Conservation (phyloP, 208 protist genomes). For the Tritrichomonas foetus region DNA sequence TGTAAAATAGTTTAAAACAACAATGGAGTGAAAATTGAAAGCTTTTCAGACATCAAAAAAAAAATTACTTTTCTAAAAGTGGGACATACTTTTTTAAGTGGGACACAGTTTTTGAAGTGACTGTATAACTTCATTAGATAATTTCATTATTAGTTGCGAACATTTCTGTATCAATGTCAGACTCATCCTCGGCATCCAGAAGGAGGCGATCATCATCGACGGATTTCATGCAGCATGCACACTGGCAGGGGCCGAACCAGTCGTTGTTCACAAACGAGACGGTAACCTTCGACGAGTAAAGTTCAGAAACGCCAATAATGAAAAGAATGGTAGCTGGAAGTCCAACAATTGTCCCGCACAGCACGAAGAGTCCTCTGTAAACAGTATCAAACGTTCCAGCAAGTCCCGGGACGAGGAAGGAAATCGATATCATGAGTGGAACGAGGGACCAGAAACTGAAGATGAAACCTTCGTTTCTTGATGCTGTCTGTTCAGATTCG, state of each 20-base stretch:
- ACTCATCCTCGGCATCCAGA: too few species aligned
- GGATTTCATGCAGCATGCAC: not conserved
- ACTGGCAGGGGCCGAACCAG: not conserved
- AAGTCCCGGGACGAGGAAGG: not conserved
- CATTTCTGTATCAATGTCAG: too few species aligned
- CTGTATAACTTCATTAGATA: too few species aligned
- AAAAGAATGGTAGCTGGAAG: not conserved
- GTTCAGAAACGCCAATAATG: not conserved
- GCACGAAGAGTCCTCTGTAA: not conserved
- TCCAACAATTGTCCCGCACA: not conserved
- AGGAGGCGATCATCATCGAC: too few species aligned
- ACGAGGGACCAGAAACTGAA: not conserved
- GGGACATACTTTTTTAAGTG: too few species aligned
- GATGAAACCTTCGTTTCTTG: slow-evolving; percentile 12
- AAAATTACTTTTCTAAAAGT: too few species aligned
- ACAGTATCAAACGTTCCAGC: not conserved
- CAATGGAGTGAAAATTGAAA: too few species aligned
- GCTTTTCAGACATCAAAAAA: too few species aligned
- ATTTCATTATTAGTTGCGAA: too few species aligned
- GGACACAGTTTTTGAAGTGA: too few species aligned
- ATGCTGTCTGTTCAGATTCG: not conserved
- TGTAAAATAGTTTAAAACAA: too few species aligned
- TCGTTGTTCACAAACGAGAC: not conserved
- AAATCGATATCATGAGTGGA: not conserved
- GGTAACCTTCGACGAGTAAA: not conserved